Evolutionary conservation across 495 filamentous ascomycete species (phyloP).

Genomic region (Neurospora sp.): DNA sequence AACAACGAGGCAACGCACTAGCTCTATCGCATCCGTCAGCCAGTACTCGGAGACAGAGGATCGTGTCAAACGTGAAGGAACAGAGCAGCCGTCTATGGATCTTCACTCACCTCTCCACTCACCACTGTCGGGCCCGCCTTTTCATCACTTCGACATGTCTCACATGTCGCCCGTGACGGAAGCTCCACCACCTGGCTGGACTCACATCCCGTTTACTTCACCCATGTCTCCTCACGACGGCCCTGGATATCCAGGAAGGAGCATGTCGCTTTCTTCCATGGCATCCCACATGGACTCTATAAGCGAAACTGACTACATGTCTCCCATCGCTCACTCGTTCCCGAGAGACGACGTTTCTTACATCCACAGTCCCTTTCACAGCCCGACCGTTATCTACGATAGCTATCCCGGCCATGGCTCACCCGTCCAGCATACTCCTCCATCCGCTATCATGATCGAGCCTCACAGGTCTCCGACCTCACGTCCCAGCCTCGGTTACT

Average conservation of each 20-base stretch:
- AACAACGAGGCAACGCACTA: slow-evolving; percentile 26
- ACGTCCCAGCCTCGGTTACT: slow-evolving; percentile 40
- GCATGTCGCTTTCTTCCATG: slow-evolving; percentile 16
- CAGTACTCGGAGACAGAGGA: slow-evolving; percentile 32
- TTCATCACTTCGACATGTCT: slow-evolving; percentile 29
- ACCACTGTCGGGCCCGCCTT: slow-evolving; percentile 16
- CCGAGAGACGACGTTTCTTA: slow-evolving; percentile 31
- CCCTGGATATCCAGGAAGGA: slow-evolving; percentile 15
- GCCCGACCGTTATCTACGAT: slow-evolving; percentile 43
- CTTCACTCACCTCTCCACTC: slow-evolving; percentile 1
- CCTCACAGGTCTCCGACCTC: slow-evolving; percentile 39
- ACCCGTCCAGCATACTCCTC: slow-evolving; percentile 40
- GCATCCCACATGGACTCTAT: slow-evolving; percentile 40
- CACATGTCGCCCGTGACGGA: slow-evolving; percentile 27
- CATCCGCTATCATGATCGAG: slow-evolving; percentile 41
- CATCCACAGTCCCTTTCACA: slow-evolving; percentile 37
- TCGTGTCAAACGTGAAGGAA: slow-evolving; percentile 9
- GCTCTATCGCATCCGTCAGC: slow-evolving; percentile 23
- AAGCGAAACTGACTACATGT: slow-evolving; percentile 46
- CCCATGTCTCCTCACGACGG: slow-evolving; percentile 15
- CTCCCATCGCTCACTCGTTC: slow-evolving; percentile 41
- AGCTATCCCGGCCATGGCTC: slow-evolving; percentile 37
- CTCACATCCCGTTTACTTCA: slow-evolving; percentile 22
- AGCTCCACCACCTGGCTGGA: slow-evolving; percentile 22
- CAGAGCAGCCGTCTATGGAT: slow-evolving; percentile 10